A percentile compares a stretch with the other conserved stretches of the same genome.
Evolutionary conservation across 306 rosid genomes (phyloP).

Genomic region (Quillaja saponaria): DNA sequence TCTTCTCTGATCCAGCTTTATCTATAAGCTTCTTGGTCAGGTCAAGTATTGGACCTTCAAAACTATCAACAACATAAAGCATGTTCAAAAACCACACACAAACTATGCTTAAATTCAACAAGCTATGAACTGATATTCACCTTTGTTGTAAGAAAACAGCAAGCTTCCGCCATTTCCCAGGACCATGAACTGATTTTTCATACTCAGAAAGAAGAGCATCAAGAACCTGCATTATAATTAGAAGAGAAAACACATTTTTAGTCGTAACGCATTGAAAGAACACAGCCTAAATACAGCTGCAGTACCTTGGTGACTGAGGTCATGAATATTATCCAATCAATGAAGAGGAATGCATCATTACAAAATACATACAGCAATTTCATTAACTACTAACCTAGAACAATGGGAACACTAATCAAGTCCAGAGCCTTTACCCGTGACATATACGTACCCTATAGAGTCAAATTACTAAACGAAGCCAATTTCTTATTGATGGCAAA

Average conservation of each 20-base stretch:
- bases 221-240: slow-evolving; percentile 62
- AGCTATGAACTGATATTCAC: slow-evolving; percentile 5
- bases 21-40: slow-evolving; percentile 66
- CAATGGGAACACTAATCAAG: too few species aligned
- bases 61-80: slow-evolving; percentile 45
- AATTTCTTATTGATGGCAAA: too few species aligned
- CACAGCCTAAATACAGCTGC: background rate
- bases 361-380: too few species aligned
- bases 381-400: background rate
- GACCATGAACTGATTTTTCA: slow-evolving; percentile 74
- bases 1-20: slow-evolving; percentile 82
- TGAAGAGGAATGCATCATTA: background rate
- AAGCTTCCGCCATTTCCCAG: slow-evolving; percentile 87
- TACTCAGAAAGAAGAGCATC: slow-evolving; percentile 83
- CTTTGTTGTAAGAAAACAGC: slow-evolving; percentile 76
- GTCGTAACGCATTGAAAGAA: background rate
- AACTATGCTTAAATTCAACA: background rate
- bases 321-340: background rate
- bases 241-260: background rate
- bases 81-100: background rate
- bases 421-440: too few species aligned
- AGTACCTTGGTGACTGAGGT: background rate
- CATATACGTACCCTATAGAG: too few species aligned
- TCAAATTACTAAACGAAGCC: too few species aligned
- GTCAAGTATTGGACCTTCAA: slow-evolving; percentile 84